A percentile compares a stretch with the other conserved stretches of the same genome.
Evolutionary conservation across 495 filamentous ascomycete genomes (phyloP).

Genomic region (Barbatosphaeria neglecta): DNA sequence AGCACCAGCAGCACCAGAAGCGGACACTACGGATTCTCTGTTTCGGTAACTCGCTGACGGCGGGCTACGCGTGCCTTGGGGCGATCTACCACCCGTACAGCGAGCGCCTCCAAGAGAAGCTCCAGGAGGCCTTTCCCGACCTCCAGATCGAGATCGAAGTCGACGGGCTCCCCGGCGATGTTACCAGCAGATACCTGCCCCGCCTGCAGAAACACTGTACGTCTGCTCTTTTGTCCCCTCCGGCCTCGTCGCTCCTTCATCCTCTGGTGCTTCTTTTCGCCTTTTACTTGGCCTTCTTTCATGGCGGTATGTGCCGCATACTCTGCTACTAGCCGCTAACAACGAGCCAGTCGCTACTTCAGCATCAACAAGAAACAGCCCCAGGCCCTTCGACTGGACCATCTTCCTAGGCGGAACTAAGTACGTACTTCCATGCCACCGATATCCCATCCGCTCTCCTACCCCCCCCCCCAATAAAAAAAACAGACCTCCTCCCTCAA

Average conservation of each 20-base stretch:
- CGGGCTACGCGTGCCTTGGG: conserved; percentile 39
- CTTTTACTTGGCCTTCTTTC: background rate
- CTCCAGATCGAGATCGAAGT: conserved; percentile 18
- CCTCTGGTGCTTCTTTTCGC: background rate
- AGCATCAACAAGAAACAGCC: conserved; percentile 1
- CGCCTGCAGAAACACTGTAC: conserved; percentile 35
- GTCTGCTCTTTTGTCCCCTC: conserved; percentile 3
- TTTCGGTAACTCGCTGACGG: conserved; percentile 54
- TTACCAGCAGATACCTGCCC: conserved; percentile 30
- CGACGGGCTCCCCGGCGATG: conserved; percentile 41
- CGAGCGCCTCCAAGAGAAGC: conserved; percentile 19
- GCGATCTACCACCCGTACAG: conserved; percentile 41
- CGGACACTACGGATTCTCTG: conserved; percentile 41
- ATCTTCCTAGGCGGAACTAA: conserved; percentile 50
- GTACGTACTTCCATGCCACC: conserved; percentile 16
- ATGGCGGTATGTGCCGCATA: background rate
- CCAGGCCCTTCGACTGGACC: conserved; percentile 27
- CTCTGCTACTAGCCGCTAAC: background rate
- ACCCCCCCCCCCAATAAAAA: too few relatives aligned
- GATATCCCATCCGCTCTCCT: background rate
- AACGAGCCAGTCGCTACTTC: background rate
- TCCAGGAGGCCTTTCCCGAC: conserved; percentile 27
- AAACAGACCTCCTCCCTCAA: too few relatives aligned
- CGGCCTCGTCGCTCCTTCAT: background rate
- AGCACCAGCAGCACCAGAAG: background rate